phyloP scores from a whole-genome alignment of 768 basidiomycete genomes.

The Clathrus columnatus region DNA sequence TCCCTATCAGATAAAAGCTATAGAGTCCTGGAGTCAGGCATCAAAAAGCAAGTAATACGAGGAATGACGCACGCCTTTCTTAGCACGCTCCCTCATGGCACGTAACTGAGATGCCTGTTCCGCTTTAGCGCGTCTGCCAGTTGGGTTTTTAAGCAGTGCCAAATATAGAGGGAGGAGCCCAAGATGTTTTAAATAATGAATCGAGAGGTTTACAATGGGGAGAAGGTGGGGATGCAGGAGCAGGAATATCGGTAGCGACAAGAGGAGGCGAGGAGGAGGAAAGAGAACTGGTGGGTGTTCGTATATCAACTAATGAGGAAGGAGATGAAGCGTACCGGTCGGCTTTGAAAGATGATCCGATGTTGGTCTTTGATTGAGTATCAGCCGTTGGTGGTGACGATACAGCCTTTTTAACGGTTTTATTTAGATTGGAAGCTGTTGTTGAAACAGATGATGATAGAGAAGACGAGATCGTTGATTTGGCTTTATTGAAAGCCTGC shows the following conservation, averaged over 20 bases:
- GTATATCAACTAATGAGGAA: slow-evolving; percentile 37
- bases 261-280: slow-evolving; percentile 19
- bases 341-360: slow-evolving; percentile 32
- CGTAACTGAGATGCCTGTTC: slow-evolving; percentile 63
- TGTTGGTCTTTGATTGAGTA: slow-evolving; percentile 17
- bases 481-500: slow-evolving; percentile 4
- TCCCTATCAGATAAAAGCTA: slow-evolving; percentile 4
- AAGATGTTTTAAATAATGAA: slow-evolving; percentile 30
- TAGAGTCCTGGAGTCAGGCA: neutral
- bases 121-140: slow-evolving; percentile 56
- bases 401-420: slow-evolving; percentile 26
- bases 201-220: slow-evolving; percentile 25
- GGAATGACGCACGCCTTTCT: slow-evolving; percentile 57
- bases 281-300: slow-evolving; percentile 52
- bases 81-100: slow-evolving; percentile 63
- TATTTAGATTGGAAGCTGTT: slow-evolving; percentile 34
- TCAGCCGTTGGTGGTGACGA: slow-evolving; percentile 1
- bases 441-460: slow-evolving; percentile 18
- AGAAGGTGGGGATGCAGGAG: slow-evolving; percentile 12
- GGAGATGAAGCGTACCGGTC: slow-evolving; percentile 52
- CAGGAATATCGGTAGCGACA: slow-evolving; percentile 14
- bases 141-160: slow-evolving; percentile 48
- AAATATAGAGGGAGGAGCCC: slow-evolving; percentile 61
- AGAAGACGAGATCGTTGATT: slow-evolving; percentile 12
- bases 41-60: neutral